Conservation (phyloP, 306 rosid species). For the Begonia peltatifolia region DNA sequence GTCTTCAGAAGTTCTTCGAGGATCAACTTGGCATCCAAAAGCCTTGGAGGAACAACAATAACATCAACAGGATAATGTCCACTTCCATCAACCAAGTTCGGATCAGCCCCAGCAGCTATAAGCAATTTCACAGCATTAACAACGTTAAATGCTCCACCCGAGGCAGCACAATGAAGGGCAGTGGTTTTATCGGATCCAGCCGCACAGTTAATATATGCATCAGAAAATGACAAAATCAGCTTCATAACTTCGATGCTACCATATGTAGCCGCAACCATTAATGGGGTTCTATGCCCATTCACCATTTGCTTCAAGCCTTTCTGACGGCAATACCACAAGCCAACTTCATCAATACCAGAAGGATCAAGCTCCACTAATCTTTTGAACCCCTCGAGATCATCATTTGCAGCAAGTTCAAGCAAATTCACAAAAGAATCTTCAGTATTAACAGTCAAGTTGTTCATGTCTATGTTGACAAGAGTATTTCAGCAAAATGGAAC, state of each 20-base stretch:
- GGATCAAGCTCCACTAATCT: slow-evolving; percentile 52
- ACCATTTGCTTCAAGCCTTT: slow-evolving; percentile 86
- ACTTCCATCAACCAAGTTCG: slow-evolving; percentile 53
- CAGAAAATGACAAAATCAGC: slow-evolving; percentile 50
- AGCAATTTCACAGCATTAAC: slow-evolving; percentile 60
- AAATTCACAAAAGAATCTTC: slow-evolving; percentile 67
- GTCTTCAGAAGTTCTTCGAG: slow-evolving; percentile 62
- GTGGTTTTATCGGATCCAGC: slow-evolving; percentile 75
- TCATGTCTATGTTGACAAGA: slow-evolving; percentile 35
- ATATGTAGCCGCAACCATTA: slow-evolving; percentile 92
- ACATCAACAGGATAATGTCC: slow-evolving; percentile 57
- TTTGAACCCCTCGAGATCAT: slow-evolving; percentile 56
- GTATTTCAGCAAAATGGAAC: slow-evolving; percentile 11
- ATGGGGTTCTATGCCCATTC: slow-evolving; percentile 62
- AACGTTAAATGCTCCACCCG: slow-evolving; percentile 74
- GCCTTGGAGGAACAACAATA: slow-evolving; percentile 53
- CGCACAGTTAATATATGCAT: slow-evolving; percentile 37
- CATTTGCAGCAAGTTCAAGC: slow-evolving; percentile 84
- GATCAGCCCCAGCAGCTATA: slow-evolving; percentile 73
- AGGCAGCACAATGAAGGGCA: slow-evolving; percentile 93
- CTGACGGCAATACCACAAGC: slow-evolving; percentile 71
- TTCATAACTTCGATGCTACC: slow-evolving; percentile 69
- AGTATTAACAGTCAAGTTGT: slow-evolving; percentile 56
- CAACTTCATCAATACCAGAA: slow-evolving; percentile 60
- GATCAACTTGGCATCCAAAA: slow-evolving; percentile 23